Base-by-base conservation (phyloP, 768 basidiomycete species). In the Hygrocybe punicea region DNA sequence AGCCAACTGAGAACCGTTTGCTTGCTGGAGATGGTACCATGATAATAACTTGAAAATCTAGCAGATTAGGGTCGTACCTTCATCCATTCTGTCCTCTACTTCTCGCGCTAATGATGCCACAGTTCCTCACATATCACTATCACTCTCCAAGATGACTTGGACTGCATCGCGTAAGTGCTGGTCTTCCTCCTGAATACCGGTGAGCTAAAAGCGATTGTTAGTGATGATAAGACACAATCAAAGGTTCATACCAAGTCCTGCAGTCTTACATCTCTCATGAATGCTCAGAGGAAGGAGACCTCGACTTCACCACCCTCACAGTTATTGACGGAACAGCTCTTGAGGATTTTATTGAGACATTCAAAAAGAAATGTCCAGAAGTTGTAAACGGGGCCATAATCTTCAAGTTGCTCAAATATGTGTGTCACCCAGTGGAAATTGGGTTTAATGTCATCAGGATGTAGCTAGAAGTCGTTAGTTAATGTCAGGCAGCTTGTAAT, bases 331-430 rank as follows among this genome's bases (percentile, higher is more conserved):
- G 68, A 68, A 60, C 67, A 73, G 6, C 62, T 62, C 59, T 76
- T 76, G 3, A 76, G 57, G 2, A 73, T 63, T 25, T 71, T 72
- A 56, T 76, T 76, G 0, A 76, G 56, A 0, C 68, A 56, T 45
- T 76, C 75, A 19, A 69, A 71, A 0, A 74, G 61, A 50, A 75
- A 76, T 0, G 64, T 71, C 75, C 74, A 76, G 52, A 75, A 76
- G 7, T 65, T 65, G 23, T 72, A 68, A 0, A 76, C 56, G 2
- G 76, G 73, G 0, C 76, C 72, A 50, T 66, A 76, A 39, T 72
- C 67, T 0, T 58, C 59, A 0, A 71, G 57, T 46, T 58, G 65
- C 0, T 58, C 62, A 0, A 62, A 36, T 0, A 70, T 63, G 40
- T 77, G 76, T 1, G 65, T 72, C 0, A 65, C 61, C 25, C 69